Base-by-base conservation (phyloP, 2,329 filamentous ascomycete species). In the Pseudogymnoascus sp. region DNA sequence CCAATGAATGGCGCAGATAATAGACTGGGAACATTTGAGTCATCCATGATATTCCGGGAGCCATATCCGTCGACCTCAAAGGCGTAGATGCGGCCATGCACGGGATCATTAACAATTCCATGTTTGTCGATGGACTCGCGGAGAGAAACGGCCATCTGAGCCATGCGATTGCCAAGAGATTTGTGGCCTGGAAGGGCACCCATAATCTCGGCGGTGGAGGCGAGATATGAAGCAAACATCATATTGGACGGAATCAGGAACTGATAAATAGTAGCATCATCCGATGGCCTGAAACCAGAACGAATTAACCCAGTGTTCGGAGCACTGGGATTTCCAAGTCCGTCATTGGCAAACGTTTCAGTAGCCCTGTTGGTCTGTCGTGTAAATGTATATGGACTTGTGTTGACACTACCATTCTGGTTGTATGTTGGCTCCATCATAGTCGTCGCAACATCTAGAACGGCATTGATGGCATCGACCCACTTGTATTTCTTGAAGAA, bases 231-330 rank as follows among this genome's bases (percentile, higher is more conserved):
- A 33, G 86, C 80, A 67, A 91, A 87, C 88, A 91, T 90, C 88
- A 91, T 91, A 73, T 97, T 97, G 33, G 89, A 87, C 0, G 93
- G 93, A 69, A 97, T 90, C 69, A 96, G 87, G 74, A 92, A 93
- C 71, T 93, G 91, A 65, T 91, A 87, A 40, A 90, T 89, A 0
- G 89, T 72, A 37, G 91, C 86, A 73, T 97, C 93, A 73, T 97
- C 93, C 63, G 89, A 93, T 0, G 93, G 93, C 1, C 93, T 84
- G 79, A 97, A 97, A 31, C 92, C 91, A 67, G 89, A 93, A 62
- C 93, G 85, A 43, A 97, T 83, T 60, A 97, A 82, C 0, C 91
- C 91, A 1, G 91, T 95, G 31, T 84, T 85, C 41, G 74, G 76
- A 61, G 86, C 88, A 1, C 96, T 83, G 0, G 93, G 93, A 67